Evolutionary conservation across 352 stramenopile genomes (phyloP).

Genomic region (Globisporangium irregulare): DNA sequence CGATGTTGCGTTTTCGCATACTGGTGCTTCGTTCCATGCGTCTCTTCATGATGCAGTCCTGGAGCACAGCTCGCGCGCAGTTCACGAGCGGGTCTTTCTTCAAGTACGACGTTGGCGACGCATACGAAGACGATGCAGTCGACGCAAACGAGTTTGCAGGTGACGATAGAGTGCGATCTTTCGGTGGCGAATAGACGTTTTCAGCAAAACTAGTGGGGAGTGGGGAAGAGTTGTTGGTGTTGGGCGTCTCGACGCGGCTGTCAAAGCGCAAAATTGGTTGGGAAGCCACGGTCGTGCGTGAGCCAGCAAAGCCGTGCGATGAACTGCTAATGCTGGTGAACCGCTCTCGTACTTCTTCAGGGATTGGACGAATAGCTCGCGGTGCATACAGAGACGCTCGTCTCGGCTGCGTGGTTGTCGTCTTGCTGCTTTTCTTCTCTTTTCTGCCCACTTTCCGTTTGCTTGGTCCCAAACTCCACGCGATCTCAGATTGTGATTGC

Average conservation of each 20-base stretch:
- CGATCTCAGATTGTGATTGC: slow-evolving; percentile 13
- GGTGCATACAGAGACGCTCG: slow-evolving; percentile 17
- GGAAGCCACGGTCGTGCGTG: not conserved
- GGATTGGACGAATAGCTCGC: slow-evolving; percentile 13
- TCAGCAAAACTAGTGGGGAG: not conserved
- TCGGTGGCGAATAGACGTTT: slow-evolving; percentile 6
- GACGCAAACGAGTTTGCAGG: slow-evolving; percentile 33
- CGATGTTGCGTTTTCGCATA: slow-evolving; percentile 65
- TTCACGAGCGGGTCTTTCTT: slow-evolving; percentile 51
- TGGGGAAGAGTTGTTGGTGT: not conserved
- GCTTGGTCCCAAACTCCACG: slow-evolving; percentile 29
- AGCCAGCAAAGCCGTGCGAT: not conserved
- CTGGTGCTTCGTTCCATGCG: slow-evolving; percentile 51
- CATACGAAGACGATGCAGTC: slow-evolving; percentile 38
- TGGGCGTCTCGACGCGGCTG: slow-evolving; percentile 8
- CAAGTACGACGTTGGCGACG: slow-evolving; percentile 36
- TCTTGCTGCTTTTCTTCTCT: slow-evolving; percentile 36
- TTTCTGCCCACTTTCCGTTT: slow-evolving; percentile 34
- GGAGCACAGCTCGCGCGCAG: slow-evolving; percentile 59
- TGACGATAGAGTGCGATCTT: slow-evolving; percentile 18
- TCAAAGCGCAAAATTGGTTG: slow-evolving; percentile 9
- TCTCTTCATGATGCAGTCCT: slow-evolving; percentile 69
- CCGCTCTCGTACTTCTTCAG: slow-evolving; percentile 13
- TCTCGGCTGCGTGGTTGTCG: not conserved
- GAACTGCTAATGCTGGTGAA: not conserved